Percentiles rank a stretch among this genome's conserved stretches.
phyloP scores from a whole-genome alignment of 2,329 filamentous ascomycete genomes.

The Tolypocladium tropicale region DNA sequence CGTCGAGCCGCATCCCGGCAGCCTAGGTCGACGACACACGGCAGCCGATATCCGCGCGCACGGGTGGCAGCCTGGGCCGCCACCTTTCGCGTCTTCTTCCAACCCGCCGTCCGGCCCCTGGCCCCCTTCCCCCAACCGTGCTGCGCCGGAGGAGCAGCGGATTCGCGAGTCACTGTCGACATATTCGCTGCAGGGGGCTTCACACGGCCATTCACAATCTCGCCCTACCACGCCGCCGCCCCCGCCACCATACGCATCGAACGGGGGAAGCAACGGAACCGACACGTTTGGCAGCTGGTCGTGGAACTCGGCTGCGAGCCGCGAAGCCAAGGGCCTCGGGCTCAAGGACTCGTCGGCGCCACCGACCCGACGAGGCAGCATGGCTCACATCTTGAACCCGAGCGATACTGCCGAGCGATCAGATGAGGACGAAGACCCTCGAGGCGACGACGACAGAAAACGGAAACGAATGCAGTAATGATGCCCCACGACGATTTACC shows the following conservation, averaged over 20 bases:
- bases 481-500: neutral
- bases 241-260: slow-evolving; percentile 35
- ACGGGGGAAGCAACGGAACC: slow-evolving; percentile 24
- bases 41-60: slow-evolving; percentile 90
- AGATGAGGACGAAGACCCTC: slow-evolving; percentile 44
- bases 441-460: slow-evolving; percentile 50
- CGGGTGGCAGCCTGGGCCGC: slow-evolving; percentile 58
- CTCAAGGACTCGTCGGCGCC: slow-evolving; percentile 46
- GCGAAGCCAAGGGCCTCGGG: slow-evolving; percentile 39
- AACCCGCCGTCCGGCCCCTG: slow-evolving; percentile 41
- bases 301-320: slow-evolving; percentile 38
- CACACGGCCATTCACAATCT: slow-evolving; percentile 35
- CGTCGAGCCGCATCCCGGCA: slow-evolving; percentile 53
- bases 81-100: slow-evolving; percentile 52
- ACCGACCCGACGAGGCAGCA: slow-evolving; percentile 47
- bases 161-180: slow-evolving; percentile 46
- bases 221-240: slow-evolving; percentile 44
- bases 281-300: slow-evolving; percentile 46
- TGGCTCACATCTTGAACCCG: slow-evolving; percentile 54
- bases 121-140: slow-evolving; percentile 44
- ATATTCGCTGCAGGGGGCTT: slow-evolving; percentile 38
- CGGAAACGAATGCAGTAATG: slow-evolving; percentile 45
- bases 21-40: slow-evolving; percentile 75
- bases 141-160: slow-evolving; percentile 41
- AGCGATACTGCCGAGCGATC: slow-evolving; percentile 45